phyloP scores from a whole-genome alignment of 2,329 filamentous ascomycete species.

The Aspergillus pseudonomiae region DNA sequence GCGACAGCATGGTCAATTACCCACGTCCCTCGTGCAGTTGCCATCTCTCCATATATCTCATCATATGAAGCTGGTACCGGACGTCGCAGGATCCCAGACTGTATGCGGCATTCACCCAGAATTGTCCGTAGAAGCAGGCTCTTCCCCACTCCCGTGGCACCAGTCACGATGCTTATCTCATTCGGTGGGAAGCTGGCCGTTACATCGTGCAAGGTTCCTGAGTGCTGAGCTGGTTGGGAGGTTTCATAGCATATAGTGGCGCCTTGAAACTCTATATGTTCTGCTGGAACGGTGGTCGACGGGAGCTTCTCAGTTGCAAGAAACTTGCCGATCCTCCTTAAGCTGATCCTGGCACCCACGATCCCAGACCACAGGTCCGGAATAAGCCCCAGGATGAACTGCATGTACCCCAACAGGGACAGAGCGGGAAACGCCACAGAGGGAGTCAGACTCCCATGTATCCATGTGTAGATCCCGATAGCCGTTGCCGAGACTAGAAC shows the following conservation, averaged over 20 bases:
- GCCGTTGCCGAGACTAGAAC: conserved; percentile 72
- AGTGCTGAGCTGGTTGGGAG: background rate
- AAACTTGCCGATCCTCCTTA: conserved; percentile 71
- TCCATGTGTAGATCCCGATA: conserved; percentile 66
- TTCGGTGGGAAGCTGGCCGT: conserved; percentile 66
- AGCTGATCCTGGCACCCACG: conserved; percentile 71
- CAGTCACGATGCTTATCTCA: conserved; percentile 74
- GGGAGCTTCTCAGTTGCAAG: conserved; percentile 63
- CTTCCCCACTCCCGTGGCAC: conserved; percentile 78
- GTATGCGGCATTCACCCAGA: conserved; percentile 72
- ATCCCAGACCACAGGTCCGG: conserved; percentile 72
- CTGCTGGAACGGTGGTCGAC: conserved; percentile 43
- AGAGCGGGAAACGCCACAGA: conserved; percentile 78
- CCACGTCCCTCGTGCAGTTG: conserved; percentile 50
- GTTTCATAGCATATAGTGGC: conserved; percentile 56
- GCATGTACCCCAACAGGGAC: conserved; percentile 69
- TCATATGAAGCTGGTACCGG: background rate
- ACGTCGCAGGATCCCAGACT: conserved; percentile 54
- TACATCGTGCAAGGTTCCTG: background rate
- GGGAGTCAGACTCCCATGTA: conserved; percentile 65
- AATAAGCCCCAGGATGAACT: conserved; percentile 69
- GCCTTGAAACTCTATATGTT: conserved; percentile 65
- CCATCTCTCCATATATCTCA: background rate
- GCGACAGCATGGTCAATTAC: conserved; percentile 70
- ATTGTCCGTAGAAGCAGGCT: conserved; percentile 73